These are phyloP conservation scores for Aspergillus panamensis DNA, from an alignment of 495 filamentous ascomycete species.

Conservation along the genomic window DNA sequence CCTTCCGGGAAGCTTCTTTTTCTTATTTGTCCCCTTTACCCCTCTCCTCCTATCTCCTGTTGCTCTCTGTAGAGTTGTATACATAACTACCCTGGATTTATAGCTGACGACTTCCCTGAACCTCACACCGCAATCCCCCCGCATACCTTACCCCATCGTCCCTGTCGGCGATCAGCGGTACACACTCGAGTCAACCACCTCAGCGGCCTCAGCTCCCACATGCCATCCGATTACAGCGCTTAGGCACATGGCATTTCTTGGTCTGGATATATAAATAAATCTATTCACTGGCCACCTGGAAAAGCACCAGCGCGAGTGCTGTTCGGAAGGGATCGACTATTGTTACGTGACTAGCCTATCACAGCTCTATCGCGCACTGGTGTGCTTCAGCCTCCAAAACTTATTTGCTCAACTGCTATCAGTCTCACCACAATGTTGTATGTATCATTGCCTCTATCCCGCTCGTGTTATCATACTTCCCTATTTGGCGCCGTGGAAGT, in stretches of 20 bases:
- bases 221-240: neutral
- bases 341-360: slow-evolving; percentile 14
- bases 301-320: slow-evolving; percentile 2
- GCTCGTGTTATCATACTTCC: neutral
- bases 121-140: neutral
- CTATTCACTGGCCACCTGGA: neutral
- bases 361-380: slow-evolving; percentile 6
- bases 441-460: neutral
- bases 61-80: neutral
- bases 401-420: neutral
- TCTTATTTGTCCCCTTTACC: neutral
- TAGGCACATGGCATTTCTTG: neutral
- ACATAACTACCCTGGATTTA: neutral
- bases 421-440: slow-evolving; percentile 14
- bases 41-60: neutral
- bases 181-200: neutral
- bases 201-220: neutral
- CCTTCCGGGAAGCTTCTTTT: neutral
- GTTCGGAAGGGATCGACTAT: slow-evolving; percentile 3
- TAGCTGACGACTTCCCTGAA: neutral
- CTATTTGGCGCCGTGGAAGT: slow-evolving; percentile 1
- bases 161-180: slow-evolving; percentile 3
- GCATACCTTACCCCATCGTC: neutral
- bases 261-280: neutral
- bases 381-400: neutral